Conservation (phyloP, 164 flowering plant genomes). For the Buxus sempervirens region DNA sequence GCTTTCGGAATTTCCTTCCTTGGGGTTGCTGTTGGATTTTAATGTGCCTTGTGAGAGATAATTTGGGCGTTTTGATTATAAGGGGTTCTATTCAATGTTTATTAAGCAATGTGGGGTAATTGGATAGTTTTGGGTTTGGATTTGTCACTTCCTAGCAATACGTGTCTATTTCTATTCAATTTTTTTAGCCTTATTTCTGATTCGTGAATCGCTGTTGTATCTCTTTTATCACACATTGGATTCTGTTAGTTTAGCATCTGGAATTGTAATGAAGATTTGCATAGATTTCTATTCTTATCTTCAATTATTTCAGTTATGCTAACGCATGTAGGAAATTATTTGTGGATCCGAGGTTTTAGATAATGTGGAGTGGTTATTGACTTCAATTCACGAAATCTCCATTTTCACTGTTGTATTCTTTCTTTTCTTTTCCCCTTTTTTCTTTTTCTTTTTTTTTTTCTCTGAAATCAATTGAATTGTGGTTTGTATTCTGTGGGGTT, state of each 20-base stretch:
- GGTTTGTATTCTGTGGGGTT: background rate
- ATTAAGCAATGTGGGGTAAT: constrained; percentile 27
- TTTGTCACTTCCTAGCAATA: background rate
- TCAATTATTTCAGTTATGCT: constrained; percentile 12
- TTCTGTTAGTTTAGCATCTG: too few species aligned
- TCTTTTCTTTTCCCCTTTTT: background rate
- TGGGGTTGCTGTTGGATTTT: constrained; percentile 9
- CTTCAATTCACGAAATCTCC: too few species aligned
- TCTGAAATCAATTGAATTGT: background rate
- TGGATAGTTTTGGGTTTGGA: background rate
- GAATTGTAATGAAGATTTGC: background rate
- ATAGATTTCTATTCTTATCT: background rate
- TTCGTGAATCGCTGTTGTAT: background rate
- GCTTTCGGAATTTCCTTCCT: constrained; percentile 1
- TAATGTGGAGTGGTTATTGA: constrained; percentile 4
- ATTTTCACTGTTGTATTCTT: too few species aligned
- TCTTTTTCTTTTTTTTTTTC: background rate
- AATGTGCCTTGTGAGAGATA: background rate
- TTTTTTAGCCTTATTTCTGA: background rate
- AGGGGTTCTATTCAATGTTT: background rate
- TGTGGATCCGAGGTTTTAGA: constrained; percentile 28
- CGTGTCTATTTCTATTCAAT: too few species aligned
- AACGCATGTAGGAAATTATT: background rate
- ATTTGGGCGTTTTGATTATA: constrained; percentile 5
- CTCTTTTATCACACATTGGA: background rate